These are phyloP conservation scores for Gossypioides kirkii DNA, from an alignment of 345 rosid genomes.

Conservation along the genomic window DNA sequence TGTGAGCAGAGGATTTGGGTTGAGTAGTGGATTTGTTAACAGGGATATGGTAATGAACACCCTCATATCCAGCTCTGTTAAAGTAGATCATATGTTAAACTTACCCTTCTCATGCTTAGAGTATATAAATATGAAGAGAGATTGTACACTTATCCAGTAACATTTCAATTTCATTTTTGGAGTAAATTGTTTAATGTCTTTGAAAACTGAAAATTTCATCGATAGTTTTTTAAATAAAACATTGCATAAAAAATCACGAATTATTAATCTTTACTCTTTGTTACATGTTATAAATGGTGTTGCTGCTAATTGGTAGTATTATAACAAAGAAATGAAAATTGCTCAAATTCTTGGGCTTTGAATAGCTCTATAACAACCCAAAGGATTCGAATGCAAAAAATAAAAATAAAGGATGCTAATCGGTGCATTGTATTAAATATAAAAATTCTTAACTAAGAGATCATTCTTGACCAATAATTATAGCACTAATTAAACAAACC, in stretches of 20 bases:
- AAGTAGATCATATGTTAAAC: slow-evolving; percentile 45
- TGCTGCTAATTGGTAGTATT: background rate
- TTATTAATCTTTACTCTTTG: too few species aligned
- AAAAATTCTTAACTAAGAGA: too few species aligned
- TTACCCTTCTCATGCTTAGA: slow-evolving; percentile 67
- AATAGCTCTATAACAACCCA: background rate
- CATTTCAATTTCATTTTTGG: background rate
- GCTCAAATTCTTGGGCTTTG: background rate
- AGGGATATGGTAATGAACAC: slow-evolving; percentile 30
- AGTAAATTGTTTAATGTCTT: background rate
- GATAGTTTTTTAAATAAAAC: too few species aligned
- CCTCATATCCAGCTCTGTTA: slow-evolving; percentile 46
- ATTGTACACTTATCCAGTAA: slow-evolving; percentile 35
- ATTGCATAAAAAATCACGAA: too few species aligned
- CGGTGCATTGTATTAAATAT: too few species aligned
- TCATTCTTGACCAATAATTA: too few species aligned
- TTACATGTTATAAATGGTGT: background rate
- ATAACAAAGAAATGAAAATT: background rate
- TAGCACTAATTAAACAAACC: too few species aligned
- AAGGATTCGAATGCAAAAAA: background rate
- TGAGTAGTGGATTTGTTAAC: slow-evolving; percentile 18
- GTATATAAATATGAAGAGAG: slow-evolving; percentile 59
- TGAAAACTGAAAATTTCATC: too few species aligned
- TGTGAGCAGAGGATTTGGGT: slow-evolving; percentile 51
- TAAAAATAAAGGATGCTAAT: too few species aligned